Evolutionary conservation across 495 filamentous ascomycete species (phyloP), one percentile per base, ranked within the genome.

Genomic region (Annulohypoxylon bovei): DNA sequence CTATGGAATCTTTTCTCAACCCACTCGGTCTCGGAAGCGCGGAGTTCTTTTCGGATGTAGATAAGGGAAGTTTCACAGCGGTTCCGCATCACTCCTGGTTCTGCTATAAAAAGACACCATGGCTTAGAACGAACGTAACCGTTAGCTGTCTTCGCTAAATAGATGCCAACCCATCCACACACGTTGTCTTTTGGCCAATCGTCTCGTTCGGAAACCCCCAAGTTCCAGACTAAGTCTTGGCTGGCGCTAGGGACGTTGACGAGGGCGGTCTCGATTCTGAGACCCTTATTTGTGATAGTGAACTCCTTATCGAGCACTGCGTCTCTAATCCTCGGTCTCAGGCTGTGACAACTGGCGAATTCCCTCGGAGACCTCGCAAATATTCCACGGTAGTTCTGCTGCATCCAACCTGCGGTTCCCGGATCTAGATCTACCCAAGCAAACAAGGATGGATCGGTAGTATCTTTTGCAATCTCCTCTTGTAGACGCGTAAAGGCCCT

Each of bases 401-500:
- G 47, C 1, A 44, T 33, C 49, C 35, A n/a, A 27, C 22, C 23
- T 30, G 32, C 47, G 2, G 47, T 28, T 16, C 33, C 49, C 7
- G 25, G 44, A 0, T 18, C 18, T 20, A 20, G 2, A 28, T 27
- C 46, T 27, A 18, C 49, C 65, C 70, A 73, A 18, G 67, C 60
- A 39, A 70, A 65, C 28, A 76, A 59, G 0, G 59, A 60, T 7
- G 46, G 55, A 30, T 73, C 70, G 14, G 22, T 52, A 0, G 37
- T 65, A 3, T 46, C 54, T 60, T 71, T 73, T 0, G 60, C 30
- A 27, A 74, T 71, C 25, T 71, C 68, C 23, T 67, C 55, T 30
- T 70, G 71, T 1, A 73, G 27, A 28, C 73, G 35, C 9, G 61
- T 20, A 22, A 75, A 75, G 2, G 72, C 72, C 12, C 14, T 65